phyloP scores from a whole-genome alignment of 495 filamentous ascomycete genomes.

The Hyaloscypha hepaticicola region DNA sequence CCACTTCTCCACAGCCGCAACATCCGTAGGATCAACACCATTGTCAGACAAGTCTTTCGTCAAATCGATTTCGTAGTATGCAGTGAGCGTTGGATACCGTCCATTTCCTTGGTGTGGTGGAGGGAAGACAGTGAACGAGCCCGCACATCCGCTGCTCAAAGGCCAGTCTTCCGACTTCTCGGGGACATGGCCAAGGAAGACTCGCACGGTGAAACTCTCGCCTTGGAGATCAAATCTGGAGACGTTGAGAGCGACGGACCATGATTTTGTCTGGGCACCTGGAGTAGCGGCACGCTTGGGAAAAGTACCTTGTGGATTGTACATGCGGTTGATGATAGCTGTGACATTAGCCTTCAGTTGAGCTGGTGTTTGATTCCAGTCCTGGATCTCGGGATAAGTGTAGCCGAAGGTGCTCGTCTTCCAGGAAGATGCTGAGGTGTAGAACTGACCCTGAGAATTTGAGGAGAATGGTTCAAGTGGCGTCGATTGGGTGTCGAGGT shows the following conservation, averaged over 20 bases:
- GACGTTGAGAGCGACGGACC: slow-evolving; percentile 59
- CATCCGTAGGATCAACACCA: slow-evolving; percentile 39
- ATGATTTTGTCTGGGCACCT: slow-evolving; percentile 42
- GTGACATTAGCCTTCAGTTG: slow-evolving; percentile 32
- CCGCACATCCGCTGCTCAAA: slow-evolving; percentile 46
- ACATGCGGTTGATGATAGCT: slow-evolving; percentile 52
- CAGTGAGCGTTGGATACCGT: slow-evolving; percentile 6
- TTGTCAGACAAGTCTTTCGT: slow-evolving; percentile 3
- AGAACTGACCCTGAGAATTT: slow-evolving; percentile 17
- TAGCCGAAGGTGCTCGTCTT: slow-evolving; percentile 33
- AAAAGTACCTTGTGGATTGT: slow-evolving; percentile 37
- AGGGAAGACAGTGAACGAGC: slow-evolving; percentile 53
- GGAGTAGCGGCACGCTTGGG: neutral
- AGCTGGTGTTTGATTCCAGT: slow-evolving; percentile 20
- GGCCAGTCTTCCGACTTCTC: slow-evolving; percentile 37
- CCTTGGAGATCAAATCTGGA: slow-evolving; percentile 54
- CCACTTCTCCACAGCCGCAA: slow-evolving; percentile 41
- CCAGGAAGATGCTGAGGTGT: slow-evolving; percentile 24
- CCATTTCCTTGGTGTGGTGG: slow-evolving; percentile 18
- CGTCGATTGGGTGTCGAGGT: slow-evolving; percentile 26
- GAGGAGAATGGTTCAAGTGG: slow-evolving; percentile 33
- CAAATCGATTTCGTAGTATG: slow-evolving; percentile 22
- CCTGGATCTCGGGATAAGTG: slow-evolving; percentile 33
- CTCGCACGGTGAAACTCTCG: slow-evolving; percentile 52
- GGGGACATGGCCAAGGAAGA: slow-evolving; percentile 56